Base-by-base conservation (phyloP, 352 stramenopile species). In the Pythium myriotylum region DNA sequence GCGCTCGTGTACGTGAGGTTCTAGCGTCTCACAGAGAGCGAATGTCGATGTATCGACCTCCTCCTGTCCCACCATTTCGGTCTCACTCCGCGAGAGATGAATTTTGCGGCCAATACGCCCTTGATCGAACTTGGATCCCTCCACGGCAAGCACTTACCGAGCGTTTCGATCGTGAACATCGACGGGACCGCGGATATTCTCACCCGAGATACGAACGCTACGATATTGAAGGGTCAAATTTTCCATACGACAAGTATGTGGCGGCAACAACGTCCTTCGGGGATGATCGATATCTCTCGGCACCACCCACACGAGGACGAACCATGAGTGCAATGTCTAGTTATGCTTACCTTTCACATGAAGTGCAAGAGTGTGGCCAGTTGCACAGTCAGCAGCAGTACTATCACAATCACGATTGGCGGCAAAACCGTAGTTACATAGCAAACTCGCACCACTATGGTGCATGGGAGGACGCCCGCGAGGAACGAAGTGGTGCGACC, bases 1-100 rank as follows among this genome's bases (percentile, higher is more conserved):
- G 73, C 37, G 79, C 81, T n/a, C 72, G 74, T 52, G 54, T 91
- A 27, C 73, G 81, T 29, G 77, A 85, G 41, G 77, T 75, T 1
- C 40, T 91, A 10, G 71, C 76, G 1, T 51, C 35, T 13, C 59
- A 66, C 4, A 50, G 66, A 26, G 47, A 89, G 39, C 67, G 69
- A 4, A 37, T 53, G 37, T 65, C 54, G 3, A 19, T 70, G 20
- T 17, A 52, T 48, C 29, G 52, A 6, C 10, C 41, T 5, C 17
- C 29, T 6, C 54, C 55, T 8, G 41, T 62, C 1, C 51, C 59
- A 45, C 41, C 42, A 23, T 4, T 57, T 23, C 66, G 54, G 8
- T 74, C 72, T 51, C 59, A 81, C 57, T 86, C 77, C 9, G 67
- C 73, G 35, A 58, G 73, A 61, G 73, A 82, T 17, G 19, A 65